Evolutionary conservation across 106 monocot species (phyloP).

Genomic region (Acorus calamus): DNA sequence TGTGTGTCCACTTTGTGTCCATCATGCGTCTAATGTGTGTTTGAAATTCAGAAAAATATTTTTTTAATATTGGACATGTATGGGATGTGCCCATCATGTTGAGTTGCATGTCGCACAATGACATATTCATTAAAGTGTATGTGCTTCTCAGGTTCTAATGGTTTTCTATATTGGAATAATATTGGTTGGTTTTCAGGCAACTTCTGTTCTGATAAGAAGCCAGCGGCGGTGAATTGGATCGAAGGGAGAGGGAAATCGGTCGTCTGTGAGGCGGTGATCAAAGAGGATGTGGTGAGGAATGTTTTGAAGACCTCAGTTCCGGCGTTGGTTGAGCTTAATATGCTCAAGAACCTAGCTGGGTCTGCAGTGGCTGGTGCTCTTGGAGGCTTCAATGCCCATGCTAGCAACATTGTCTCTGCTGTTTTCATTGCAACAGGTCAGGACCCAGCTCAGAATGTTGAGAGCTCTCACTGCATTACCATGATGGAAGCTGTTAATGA

Average conservation of each 20-base stretch:
- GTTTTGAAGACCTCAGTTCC: conserved; percentile 65
- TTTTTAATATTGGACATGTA: no score
- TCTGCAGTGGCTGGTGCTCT: conserved; percentile 90
- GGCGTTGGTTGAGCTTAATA: conserved; percentile 69
- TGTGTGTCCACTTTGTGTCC: no score
- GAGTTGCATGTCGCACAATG: no score
- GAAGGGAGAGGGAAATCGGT: conserved; percentile 91
- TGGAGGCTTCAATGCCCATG: conserved; percentile 91
- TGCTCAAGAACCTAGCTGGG: conserved; percentile 76
- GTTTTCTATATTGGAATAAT: no score
- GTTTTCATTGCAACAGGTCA: conserved; percentile 86
- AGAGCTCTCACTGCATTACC: conserved; percentile 90
- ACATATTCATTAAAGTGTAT: no score
- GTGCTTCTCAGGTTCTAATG: no score
- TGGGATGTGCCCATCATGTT: no score
- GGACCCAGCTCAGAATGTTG: conserved; percentile 92
- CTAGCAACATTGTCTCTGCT: conserved; percentile 81
- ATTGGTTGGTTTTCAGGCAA: conserved; percentile 37
- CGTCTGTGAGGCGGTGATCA: conserved; percentile 78
- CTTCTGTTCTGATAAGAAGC: conserved; percentile 90
- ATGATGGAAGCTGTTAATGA: conserved; percentile 87
- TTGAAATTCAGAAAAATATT: no score
- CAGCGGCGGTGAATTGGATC: conserved; percentile 91
- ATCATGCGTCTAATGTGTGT: no score
- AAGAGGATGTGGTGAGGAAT: conserved; percentile 57